phyloP scores from a whole-genome alignment of 148 eudicot species.

The Rhododendron ferrugineum region DNA sequence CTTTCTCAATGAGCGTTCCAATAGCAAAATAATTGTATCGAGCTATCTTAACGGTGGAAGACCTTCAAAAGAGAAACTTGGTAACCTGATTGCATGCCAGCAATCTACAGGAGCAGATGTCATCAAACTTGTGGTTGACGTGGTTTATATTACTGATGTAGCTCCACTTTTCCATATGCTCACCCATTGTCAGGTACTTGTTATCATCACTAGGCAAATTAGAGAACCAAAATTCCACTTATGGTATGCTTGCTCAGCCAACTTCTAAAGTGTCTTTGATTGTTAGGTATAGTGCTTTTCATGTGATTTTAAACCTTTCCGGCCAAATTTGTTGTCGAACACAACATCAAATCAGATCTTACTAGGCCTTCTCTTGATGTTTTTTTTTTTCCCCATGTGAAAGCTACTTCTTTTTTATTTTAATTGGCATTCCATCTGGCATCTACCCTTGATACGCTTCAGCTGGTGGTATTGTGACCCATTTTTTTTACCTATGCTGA shows the following conservation, averaged over 20 bases:
- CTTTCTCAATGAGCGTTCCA: constrained; percentile 31
- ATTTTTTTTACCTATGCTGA: not conserved
- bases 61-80: constrained; percentile 38
- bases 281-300: not conserved
- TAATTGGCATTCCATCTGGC: not conserved
- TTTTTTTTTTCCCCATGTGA: not conserved
- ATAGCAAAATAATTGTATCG: constrained; percentile 49
- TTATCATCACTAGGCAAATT: not conserved
- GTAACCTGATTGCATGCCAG: constrained; percentile 31
- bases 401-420: not conserved
- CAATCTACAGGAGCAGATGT: constrained; percentile 59
- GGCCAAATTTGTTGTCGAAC: not conserved
- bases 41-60: constrained; percentile 36
- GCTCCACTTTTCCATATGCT: constrained; percentile 39
- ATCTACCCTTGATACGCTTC: not conserved
- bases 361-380: not conserved
- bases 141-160: constrained; percentile 35
- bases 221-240: not conserved
- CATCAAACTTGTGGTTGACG: constrained; percentile 35
- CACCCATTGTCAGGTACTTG: constrained; percentile 43
- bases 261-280: not conserved
- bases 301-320: not conserved
- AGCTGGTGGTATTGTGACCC: not conserved
- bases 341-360: not conserved
- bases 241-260: not conserved